Base-by-base conservation (phyloP, 306 rosid genomes). In the Glycine latifolia region DNA sequence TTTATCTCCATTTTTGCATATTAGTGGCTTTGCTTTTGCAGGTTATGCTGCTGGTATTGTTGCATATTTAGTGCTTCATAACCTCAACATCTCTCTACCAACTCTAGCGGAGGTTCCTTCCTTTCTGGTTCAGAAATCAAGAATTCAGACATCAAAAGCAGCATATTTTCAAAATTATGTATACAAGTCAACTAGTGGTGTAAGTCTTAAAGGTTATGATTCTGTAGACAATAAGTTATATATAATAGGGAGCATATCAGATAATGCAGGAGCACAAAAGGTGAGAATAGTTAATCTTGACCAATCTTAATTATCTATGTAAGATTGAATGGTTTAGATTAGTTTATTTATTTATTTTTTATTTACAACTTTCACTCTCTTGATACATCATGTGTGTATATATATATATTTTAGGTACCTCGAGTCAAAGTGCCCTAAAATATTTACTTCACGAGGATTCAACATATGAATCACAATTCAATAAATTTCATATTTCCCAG, bases 31-130 rank as follows among this genome's bases (percentile, higher is more conserved):
- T 67, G 99, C 98, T 60, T 89, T 93, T 77, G 99, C 96, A 0
- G 99, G 99, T 66, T 95, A 91, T 88, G 97, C 91, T 12, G 91
- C 99, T 26, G 98, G 99, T 20, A 88, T 95, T 78, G 93, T 92
- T 74, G 80, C 96, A 50, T 93, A 91, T 82, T 66, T 95, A 77
- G 96, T 94, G 4, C 11, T 82, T 65, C 91, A 91, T 37, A 91
- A 85, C 83, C 87, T 93, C 87, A 82, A 86, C 80, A 70, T 91
- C 41, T 86, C 92, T 20, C 49, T 91, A 26, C 97, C 98, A 10
- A 91, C 96, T 53, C 78, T 93, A 58, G 94, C 94, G 0, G 92
- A 91, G 69, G 68, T 89, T 86, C 94, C 99, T 72, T 87, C 69
- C 89, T 93, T 74, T 71, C 87, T 71, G 94, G 92, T 83, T 89